Percentiles rank a stretch among this genome's conserved stretches.
These are phyloP conservation scores for Globisporangium paddicum DNA, from an alignment of 352 stramenopile species.

Conservation along the genomic window DNA sequence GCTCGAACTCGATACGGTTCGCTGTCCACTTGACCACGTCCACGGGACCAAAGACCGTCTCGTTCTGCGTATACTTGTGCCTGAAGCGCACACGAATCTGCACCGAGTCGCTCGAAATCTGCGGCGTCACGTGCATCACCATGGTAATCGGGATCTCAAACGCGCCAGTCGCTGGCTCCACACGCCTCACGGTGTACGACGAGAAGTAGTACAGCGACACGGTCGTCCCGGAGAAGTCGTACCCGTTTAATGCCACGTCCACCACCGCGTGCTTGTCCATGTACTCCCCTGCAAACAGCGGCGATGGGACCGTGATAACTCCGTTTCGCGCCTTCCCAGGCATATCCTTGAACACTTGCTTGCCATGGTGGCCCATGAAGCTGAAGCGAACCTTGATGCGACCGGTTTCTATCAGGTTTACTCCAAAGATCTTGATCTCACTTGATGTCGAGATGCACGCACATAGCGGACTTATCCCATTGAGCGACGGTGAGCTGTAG, in stretches of 20 bases:
- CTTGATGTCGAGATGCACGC: constrained; percentile 45
- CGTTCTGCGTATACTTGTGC: constrained; percentile 3
- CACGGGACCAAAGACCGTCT: constrained; percentile 32
- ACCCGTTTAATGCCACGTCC: constrained; percentile 60
- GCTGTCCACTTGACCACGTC: constrained; percentile 32
- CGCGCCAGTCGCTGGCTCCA: constrained; percentile 45
- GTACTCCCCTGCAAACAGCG: constrained; percentile 42
- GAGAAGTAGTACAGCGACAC: constrained; percentile 54
- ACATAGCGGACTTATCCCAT: constrained; percentile 50
- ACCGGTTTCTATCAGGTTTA: constrained; percentile 72
- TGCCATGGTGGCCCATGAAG: constrained; percentile 28
- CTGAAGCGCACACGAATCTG: constrained; percentile 39
- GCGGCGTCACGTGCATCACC: constrained; percentile 31
- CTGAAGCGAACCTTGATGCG: constrained; percentile 64
- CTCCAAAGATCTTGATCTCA: constrained; percentile 47
- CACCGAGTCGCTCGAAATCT: constrained; percentile 42
- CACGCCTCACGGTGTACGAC: constrained; percentile 32
- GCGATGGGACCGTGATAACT: constrained; percentile 43
- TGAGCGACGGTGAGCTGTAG: constrained; percentile 59
- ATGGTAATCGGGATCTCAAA: constrained; percentile 55
- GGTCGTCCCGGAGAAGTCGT: constrained; percentile 54
- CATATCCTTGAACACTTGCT: constrained; percentile 26
- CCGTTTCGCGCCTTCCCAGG: constrained; percentile 37
- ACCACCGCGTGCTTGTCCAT: constrained; percentile 40
- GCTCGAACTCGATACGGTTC: constrained; percentile 34